Evolutionary conservation across 306 rosid species (phyloP).

Genomic region (Nissolia schottii): DNA sequence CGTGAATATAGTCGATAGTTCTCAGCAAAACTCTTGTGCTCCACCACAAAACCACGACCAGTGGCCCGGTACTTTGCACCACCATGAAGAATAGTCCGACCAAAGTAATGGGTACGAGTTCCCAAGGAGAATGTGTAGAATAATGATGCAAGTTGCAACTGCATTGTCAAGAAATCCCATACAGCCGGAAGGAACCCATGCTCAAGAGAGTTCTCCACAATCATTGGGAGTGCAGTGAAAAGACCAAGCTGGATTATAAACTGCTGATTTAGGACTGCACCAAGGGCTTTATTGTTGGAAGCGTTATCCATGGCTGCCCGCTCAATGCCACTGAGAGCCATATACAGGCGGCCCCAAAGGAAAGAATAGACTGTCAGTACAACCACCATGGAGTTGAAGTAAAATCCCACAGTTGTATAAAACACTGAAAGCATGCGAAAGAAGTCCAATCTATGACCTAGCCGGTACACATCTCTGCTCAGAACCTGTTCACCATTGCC

Average conservation of each 20-base stretch:
- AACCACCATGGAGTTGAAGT: constrained; percentile 69
- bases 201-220: constrained; percentile 85
- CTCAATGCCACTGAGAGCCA: constrained; percentile 90
- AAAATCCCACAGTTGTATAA: constrained; percentile 79
- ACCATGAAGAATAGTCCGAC: constrained; percentile 92
- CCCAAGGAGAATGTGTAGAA: constrained; percentile 89
- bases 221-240: constrained; percentile 91
- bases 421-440: constrained; percentile 95
- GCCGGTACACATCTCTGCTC: constrained; percentile 89
- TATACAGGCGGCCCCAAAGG: constrained; percentile 95
- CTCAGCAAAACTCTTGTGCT: constrained; percentile 87
- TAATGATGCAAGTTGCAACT: constrained; percentile 73
- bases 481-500: constrained; percentile 97
- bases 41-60: constrained; percentile 96
- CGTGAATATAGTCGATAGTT: constrained; percentile 83
- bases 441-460: constrained; percentile 96
- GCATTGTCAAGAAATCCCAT: constrained; percentile 92
- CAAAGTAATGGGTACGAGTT: constrained; percentile 79
- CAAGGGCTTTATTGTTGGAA: constrained; percentile 70
- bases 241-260: constrained; percentile 83
- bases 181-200: constrained; percentile 86
- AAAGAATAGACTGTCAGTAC: constrained; percentile 70
- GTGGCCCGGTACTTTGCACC: constrained; percentile 97
- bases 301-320: constrained; percentile 14
- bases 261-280: constrained; percentile 81